phyloP scores from a whole-genome alignment of 768 basidiomycete genomes.

The Rhodotorula diobovata region DNA sequence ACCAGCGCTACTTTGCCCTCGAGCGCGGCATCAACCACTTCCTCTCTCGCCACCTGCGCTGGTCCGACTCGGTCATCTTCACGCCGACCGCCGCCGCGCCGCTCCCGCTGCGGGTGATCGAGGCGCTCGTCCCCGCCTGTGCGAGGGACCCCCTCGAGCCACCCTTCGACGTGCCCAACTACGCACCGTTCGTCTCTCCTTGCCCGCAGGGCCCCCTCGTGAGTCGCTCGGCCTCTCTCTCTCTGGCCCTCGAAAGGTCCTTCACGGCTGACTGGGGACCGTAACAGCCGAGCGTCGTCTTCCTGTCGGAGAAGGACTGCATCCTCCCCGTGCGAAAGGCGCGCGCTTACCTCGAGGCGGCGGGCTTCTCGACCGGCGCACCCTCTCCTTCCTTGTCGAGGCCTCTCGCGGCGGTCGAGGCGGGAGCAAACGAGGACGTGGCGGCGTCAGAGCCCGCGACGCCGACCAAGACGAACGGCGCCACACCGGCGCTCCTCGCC shows the following conservation, averaged over 20 bases:
- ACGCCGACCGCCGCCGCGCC: background rate
- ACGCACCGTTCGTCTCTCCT: constrained; percentile 17
- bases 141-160: constrained; percentile 14
- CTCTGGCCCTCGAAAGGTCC: background rate
- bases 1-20: constrained; percentile 32
- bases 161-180: constrained; percentile 23
- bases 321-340: constrained; percentile 26
- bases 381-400: background rate
- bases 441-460: background rate
- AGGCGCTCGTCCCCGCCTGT: constrained; percentile 8
- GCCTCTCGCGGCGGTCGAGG: background rate
- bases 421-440: background rate
- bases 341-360: constrained; percentile 1
- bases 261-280: background rate
- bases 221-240: background rate
- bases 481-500: background rate
- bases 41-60: constrained; percentile 28
- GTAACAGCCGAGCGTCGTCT: constrained; percentile 25
- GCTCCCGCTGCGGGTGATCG: constrained; percentile 15
- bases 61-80: constrained; percentile 30
- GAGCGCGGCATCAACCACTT: constrained; percentile 37
- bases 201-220: constrained; percentile 21
- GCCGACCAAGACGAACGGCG: background rate
- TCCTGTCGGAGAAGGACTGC: constrained; percentile 30
- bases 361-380: constrained; percentile 13